Conservation (phyloP, 257 asterid species). For the Solanum megistacrolobum region DNA sequence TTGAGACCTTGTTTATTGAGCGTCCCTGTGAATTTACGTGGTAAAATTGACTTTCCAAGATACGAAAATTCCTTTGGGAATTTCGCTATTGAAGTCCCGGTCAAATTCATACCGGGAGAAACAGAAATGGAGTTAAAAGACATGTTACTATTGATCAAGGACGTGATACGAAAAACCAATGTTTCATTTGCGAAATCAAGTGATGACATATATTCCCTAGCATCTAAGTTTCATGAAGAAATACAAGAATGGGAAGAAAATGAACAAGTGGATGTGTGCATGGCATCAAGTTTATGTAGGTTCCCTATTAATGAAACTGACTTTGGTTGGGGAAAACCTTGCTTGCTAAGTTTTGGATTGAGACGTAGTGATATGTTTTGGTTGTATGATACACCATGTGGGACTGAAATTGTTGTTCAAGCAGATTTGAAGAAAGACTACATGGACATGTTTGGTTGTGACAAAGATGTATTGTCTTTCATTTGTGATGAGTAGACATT, state of each 20-base stretch:
- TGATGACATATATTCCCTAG: too few relatives aligned
- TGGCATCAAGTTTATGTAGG: background rate
- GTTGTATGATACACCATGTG: background rate
- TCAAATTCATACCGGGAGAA: too few relatives aligned
- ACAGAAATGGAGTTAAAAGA: too few relatives aligned
- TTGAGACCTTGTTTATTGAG: too few relatives aligned
- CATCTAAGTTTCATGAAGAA: too few relatives aligned
- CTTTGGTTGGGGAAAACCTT: background rate
- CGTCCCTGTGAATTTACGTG: too few relatives aligned
- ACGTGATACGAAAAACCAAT: too few relatives aligned
- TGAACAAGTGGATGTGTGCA: background rate
- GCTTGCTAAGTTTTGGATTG: background rate
- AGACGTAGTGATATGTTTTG: background rate
- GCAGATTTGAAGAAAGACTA: background rate
- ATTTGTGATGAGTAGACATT: background rate
- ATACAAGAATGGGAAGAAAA: background rate
- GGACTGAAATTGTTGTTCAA: background rate
- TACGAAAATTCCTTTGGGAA: too few relatives aligned
- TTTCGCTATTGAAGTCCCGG: too few relatives aligned
- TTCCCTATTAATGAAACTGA: background rate
- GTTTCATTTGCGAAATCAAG: too few relatives aligned
- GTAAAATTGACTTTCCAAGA: too few relatives aligned
- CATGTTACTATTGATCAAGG: too few relatives aligned
- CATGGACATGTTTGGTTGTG: background rate
- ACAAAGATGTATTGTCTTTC: background rate